These are phyloP conservation scores for Balansia obtecta DNA, from an alignment of 2,329 filamentous ascomycete species.

Conservation along the genomic window DNA sequence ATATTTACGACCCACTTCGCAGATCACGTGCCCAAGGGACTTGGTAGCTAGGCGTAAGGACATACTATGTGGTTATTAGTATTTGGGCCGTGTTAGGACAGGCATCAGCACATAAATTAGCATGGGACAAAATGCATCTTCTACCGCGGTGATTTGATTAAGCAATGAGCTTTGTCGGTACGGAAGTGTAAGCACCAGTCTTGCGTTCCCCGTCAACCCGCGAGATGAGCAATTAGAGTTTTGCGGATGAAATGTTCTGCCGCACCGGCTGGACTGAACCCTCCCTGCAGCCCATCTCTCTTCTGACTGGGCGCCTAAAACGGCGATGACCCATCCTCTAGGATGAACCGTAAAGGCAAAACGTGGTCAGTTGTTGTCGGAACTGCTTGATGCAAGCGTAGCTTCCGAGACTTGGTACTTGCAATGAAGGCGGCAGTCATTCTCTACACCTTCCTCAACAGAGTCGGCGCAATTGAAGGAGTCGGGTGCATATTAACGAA, in stretches of 20 bases:
- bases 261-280: not conserved
- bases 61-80: not conserved
- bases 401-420: not conserved
- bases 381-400: not conserved
- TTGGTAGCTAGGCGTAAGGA: too few relatives aligned
- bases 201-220: not conserved
- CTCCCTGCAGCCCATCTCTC: not conserved
- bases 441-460: not conserved
- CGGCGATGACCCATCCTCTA: not conserved
- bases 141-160: too few relatives aligned
- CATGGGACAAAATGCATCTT: too few relatives aligned
- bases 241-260: slow-evolving; percentile 11
- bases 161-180: too few relatives aligned
- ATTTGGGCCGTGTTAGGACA: not conserved
- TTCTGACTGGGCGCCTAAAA: not conserved
- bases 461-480: not conserved
- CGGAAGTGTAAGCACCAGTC: too few relatives aligned
- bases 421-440: not conserved
- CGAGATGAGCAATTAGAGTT: not conserved
- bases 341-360: not conserved
- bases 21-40: too few relatives aligned
- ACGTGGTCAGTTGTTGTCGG: slow-evolving; percentile 3
- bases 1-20: too few relatives aligned
- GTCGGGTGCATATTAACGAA: not conserved
- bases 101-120: too few relatives aligned